Evolutionary conservation across 2,329 filamentous ascomycete species (phyloP), one percentile per base, ranked within the genome.

Genomic region (Alternaria sp.): DNA sequence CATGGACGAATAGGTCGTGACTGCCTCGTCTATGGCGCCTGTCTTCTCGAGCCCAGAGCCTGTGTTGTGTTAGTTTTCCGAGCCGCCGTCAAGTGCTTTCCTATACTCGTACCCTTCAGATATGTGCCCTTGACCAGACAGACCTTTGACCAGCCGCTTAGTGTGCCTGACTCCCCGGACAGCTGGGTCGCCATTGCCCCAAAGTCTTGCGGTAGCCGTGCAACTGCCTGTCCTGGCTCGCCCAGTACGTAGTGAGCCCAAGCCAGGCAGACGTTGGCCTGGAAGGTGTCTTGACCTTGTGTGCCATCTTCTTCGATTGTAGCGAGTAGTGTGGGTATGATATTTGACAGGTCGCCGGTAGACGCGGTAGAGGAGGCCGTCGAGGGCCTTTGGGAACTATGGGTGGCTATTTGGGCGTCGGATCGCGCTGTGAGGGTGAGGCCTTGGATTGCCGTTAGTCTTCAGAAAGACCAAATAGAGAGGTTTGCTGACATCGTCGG

Each of bases 181-280:
- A 74, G 57, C 44, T 71, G 62, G 53, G 60, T 65, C 40, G 72
- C 71, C 28, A 73, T 63, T 56, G 66, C 67, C 28, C 70, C 85
- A 52, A 92, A 83, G 65, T 87, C 86, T 59, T 83, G 84, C 4
- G 92, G 92, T 14, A 97, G 81, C 58, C 83, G 85, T 36, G 81
- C 81, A 43, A 86, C 79, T 38, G 90, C 89, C 43, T 87, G 77
- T 1, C 81, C 82, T 65, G 91, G 91, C 68, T 96, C 90, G 34
- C 87, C 89, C 54, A 90, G 79, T 9, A 89, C 87, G 88, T 92
- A 97, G 74, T 96, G 89, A 70, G 97, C 84, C 91, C 93, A 96
- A 56, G 90, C 93, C 45, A 94, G 79, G 77, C 92, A 95, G 53
- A 95, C 89, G 62, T 88, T 89, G 32, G 93, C 94, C 79, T 97